These are phyloP conservation scores for Phtheirospermum japonicum DNA, from an alignment of 257 asterid genomes.

Conservation along the genomic window DNA sequence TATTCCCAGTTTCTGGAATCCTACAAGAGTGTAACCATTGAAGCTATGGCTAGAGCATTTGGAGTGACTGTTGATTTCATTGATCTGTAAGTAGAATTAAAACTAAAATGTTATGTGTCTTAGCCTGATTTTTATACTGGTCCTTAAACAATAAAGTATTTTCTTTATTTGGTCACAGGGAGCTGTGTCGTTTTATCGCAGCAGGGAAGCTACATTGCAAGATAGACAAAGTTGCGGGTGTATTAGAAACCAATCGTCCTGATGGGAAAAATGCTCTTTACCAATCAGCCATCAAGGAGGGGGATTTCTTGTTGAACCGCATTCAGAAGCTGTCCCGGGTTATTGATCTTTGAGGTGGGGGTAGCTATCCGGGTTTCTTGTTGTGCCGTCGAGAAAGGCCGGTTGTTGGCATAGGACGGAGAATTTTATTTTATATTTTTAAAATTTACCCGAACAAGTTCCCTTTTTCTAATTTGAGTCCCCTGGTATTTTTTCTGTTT, in stretches of 20 bases:
- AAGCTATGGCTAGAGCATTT: slow-evolving; percentile 87
- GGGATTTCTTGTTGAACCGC: slow-evolving; percentile 88
- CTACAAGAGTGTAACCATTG: slow-evolving; percentile 78
- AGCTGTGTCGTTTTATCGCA: slow-evolving; percentile 77
- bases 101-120: neutral
- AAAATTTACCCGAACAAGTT: too few relatives aligned
- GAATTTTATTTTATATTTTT: too few relatives aligned
- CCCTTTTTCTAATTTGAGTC: too few relatives aligned
- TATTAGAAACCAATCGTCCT: slow-evolving; percentile 85
- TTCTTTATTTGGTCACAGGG: slow-evolving; percentile 42
- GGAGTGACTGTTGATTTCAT: slow-evolving; percentile 80
- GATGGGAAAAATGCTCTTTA: slow-evolving; percentile 92
- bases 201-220: slow-evolving; percentile 91
- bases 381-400: too few relatives aligned
- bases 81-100: slow-evolving; percentile 49
- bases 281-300: slow-evolving; percentile 90
- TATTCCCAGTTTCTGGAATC: slow-evolving; percentile 90
- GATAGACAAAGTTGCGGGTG: slow-evolving; percentile 88
- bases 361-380: too few relatives aligned
- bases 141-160: too few relatives aligned
- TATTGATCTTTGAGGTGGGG: slow-evolving; percentile 68
- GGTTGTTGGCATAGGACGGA: too few relatives aligned
- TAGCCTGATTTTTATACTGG: too few relatives aligned
- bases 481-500: too few relatives aligned
- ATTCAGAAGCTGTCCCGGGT: slow-evolving; percentile 93